Conservation (phyloP, 2,329 filamentous ascomycete genomes). For the Cladosporium sp. region DNA sequence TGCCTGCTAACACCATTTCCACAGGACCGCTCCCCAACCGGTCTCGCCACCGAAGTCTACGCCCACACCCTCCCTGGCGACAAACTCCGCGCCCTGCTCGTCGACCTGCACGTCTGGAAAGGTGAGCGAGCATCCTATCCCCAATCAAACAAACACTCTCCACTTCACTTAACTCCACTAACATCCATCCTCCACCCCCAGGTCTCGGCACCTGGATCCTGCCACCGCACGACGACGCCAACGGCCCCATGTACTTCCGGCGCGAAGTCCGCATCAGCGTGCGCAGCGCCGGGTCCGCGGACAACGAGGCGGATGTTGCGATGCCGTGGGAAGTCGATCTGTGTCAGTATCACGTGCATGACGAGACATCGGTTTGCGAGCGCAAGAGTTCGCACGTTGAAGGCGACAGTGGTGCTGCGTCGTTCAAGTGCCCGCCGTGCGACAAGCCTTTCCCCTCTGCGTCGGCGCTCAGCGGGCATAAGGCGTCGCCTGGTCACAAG, state of each 20-base stretch:
- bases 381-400: not conserved
- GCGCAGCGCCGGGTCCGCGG: constrained; percentile 10
- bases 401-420: too few relatives aligned
- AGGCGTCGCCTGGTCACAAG: not conserved
- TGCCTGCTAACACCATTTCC: too few relatives aligned
- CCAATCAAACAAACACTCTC: not conserved
- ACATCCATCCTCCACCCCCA: not conserved
- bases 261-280: constrained; percentile 19
- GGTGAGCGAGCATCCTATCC: not conserved
- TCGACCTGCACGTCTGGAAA: constrained; percentile 32
- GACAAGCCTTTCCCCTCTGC: not conserved
- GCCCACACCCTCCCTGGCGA: constrained; percentile 22
- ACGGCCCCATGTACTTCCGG: constrained; percentile 25
- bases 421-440: not conserved
- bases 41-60: constrained; percentile 29
- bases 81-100: constrained; percentile 26
- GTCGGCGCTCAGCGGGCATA: not conserved
- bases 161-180: not conserved
- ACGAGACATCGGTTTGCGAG: not conserved
- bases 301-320: constrained; percentile 17
- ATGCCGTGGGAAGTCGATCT: constrained; percentile 25
- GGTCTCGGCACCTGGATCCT: constrained; percentile 21
- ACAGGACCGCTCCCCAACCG: constrained; percentile 26
- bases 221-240: constrained; percentile 27
- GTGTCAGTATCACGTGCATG: constrained; percentile 15